Evolutionary conservation across 345 rosid species (phyloP).

Genomic region (Nephelium lappaceum): DNA sequence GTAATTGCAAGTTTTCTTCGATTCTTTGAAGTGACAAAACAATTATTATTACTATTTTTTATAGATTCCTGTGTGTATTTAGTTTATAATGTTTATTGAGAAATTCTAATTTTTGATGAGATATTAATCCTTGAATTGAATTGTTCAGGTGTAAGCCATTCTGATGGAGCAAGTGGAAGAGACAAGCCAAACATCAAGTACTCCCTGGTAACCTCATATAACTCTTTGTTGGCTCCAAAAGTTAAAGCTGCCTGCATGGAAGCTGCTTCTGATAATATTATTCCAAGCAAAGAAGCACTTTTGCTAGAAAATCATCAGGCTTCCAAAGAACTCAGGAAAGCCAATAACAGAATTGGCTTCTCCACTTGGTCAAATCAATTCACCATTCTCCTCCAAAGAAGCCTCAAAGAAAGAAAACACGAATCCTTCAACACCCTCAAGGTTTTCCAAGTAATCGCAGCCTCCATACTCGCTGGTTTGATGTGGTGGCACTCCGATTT

Average conservation of each 20-base stretch:
- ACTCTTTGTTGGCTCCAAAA: constrained; percentile 57
- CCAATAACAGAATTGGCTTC: constrained; percentile 24
- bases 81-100: too few relatives aligned
- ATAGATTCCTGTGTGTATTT: too few relatives aligned
- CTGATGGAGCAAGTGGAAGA: constrained; percentile 55
- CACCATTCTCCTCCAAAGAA: constrained; percentile 72
- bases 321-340: constrained; percentile 18
- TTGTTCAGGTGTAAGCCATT: constrained; percentile 63
- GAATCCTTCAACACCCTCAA: constrained; percentile 76
- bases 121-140: neutral
- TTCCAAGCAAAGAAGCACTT: constrained; percentile 27
- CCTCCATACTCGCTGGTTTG: constrained; percentile 63
- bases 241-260: constrained; percentile 59
- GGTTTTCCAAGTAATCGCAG: constrained; percentile 76
- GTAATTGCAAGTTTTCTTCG: too few relatives aligned
- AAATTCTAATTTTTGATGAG: too few relatives aligned
- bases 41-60: too few relatives aligned
- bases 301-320: constrained; percentile 4
- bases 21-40: too few relatives aligned
- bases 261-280: neutral
- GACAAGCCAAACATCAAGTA: constrained; percentile 71
- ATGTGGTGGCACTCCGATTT: constrained; percentile 98
- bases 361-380: constrained; percentile 73
- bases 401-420: constrained; percentile 80
- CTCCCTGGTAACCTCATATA: constrained; percentile 55